Evolutionary conservation across 768 basidiomycete genomes (phyloP).

Genomic region (Dendrothele bispora): DNA sequence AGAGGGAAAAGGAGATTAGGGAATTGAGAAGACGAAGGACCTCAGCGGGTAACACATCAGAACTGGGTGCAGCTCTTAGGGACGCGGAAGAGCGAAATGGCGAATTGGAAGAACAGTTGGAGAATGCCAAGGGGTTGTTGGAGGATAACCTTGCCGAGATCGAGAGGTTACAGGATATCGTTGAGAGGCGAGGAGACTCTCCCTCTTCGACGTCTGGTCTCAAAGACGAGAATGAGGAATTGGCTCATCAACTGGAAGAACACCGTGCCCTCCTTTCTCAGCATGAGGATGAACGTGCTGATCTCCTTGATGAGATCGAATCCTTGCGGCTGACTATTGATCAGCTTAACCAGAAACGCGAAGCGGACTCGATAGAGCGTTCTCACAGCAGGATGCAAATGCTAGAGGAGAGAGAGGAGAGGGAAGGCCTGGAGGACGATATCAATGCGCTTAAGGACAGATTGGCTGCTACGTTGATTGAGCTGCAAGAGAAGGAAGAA

Average conservation of each 20-base stretch:
- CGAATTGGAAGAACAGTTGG: slow-evolving; percentile 73
- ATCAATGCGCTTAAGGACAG: slow-evolving; percentile 73
- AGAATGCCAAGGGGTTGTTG: slow-evolving; percentile 64
- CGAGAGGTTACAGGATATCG: slow-evolving; percentile 66
- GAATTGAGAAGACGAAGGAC: slow-evolving; percentile 59
- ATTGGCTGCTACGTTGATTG: slow-evolving; percentile 77
- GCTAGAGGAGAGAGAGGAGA: slow-evolving; percentile 69
- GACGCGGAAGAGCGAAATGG: slow-evolving; percentile 61
- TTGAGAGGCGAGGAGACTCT: slow-evolving; percentile 54
- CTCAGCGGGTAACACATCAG: slow-evolving; percentile 30
- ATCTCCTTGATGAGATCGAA: slow-evolving; percentile 65
- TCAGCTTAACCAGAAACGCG: slow-evolving; percentile 57
- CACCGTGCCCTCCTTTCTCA: slow-evolving; percentile 54
- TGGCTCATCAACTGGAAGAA: slow-evolving; percentile 57
- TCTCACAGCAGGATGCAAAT: slow-evolving; percentile 73
- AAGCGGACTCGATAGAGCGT: slow-evolving; percentile 66
- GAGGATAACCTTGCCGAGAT: slow-evolving; percentile 87
- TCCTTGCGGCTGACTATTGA: slow-evolving; percentile 66
- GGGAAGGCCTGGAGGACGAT: slow-evolving; percentile 79
- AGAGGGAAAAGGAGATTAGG: slow-evolving; percentile 66
- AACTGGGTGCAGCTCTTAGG: slow-evolving; percentile 53
- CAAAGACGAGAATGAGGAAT: slow-evolving; percentile 62
- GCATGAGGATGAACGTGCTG: slow-evolving; percentile 72
- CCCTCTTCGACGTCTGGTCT: slow-evolving; percentile 53
- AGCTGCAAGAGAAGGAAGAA: slow-evolving; percentile 84